Percentiles rank a stretch among this genome's conserved stretches.
phyloP scores from a whole-genome alignment of 257 asterid species.

The Forsythia viridissima region DNA sequence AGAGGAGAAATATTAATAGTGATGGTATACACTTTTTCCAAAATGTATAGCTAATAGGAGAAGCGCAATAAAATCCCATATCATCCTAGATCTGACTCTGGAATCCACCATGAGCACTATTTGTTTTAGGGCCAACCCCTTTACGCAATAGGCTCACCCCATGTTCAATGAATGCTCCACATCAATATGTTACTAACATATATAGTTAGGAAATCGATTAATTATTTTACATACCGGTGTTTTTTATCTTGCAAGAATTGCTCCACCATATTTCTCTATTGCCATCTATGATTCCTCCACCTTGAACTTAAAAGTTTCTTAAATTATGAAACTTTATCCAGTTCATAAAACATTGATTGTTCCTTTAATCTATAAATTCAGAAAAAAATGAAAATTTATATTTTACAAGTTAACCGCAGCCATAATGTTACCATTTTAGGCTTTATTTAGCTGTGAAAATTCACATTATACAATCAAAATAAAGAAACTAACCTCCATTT shows the following conservation, averaged over 20 bases:
- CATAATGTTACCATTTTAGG: not conserved
- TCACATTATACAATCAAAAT: not conserved
- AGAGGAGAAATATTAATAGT: no score
- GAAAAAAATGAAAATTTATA: not conserved
- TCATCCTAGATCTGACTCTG: no score
- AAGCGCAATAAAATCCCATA: no score
- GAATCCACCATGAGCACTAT: no score
- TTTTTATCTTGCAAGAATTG: constrained; percentile 71
- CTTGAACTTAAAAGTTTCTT: constrained; percentile 47
- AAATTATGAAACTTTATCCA: constrained; percentile 75
- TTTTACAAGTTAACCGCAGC: not conserved
- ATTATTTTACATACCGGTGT: constrained; percentile 33
- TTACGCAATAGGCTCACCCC: no score
- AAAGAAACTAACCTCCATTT: constrained; percentile 52
- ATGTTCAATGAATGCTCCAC: no score
- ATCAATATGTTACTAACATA: no score
- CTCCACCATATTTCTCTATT: constrained; percentile 91
- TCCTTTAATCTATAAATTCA: constrained; percentile 59
- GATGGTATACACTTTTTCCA: no score
- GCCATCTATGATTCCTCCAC: constrained; percentile 80
- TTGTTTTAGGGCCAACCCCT: no score
- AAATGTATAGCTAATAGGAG: no score
- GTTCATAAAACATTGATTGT: constrained; percentile 55
- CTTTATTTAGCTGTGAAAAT: not conserved
- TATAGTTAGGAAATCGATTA: no score